Percentiles rank a stretch among this genome's conserved stretches.
phyloP scores from a whole-genome alignment of 139 green algal genomes.

The Microglena sp. region DNA sequence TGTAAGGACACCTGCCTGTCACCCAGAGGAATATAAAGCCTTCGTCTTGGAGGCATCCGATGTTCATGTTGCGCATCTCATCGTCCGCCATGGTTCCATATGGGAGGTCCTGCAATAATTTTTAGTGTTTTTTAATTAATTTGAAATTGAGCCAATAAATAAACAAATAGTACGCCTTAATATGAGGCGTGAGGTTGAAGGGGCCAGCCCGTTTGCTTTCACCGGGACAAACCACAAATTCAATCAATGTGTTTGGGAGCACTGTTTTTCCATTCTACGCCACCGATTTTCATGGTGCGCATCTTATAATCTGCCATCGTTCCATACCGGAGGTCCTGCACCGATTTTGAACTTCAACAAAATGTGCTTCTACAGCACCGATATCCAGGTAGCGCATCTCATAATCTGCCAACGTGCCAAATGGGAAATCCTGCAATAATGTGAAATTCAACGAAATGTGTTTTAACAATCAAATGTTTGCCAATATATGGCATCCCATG shows the following conservation, averaged over 20 bases:
- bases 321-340: constrained; percentile 74
- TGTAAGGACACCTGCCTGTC: constrained; percentile 40
- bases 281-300: constrained; percentile 48
- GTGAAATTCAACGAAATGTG: constrained; percentile 50
- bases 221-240: too few relatives aligned
- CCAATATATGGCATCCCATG: constrained; percentile 43
- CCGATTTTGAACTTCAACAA: too few relatives aligned
- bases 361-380: too few relatives aligned
- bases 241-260: too few relatives aligned
- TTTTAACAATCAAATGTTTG: not conserved
- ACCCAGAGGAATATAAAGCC: constrained; percentile 86
- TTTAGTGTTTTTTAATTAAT: too few relatives aligned
- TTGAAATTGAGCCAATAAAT: constrained; percentile 12
- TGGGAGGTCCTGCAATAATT: constrained; percentile 72
- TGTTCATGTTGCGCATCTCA: constrained; percentile 64
- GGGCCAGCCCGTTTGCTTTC: too few relatives aligned
- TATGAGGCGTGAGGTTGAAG: too few relatives aligned
- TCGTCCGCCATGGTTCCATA: constrained; percentile 83
- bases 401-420: constrained; percentile 78
- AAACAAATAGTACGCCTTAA: too few relatives aligned
- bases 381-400: constrained; percentile 68
- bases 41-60: constrained; percentile 62
- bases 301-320: constrained; percentile 82
- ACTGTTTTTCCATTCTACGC: constrained; percentile 37
- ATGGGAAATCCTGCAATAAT: constrained; percentile 77